phyloP scores from a whole-genome alignment of 2,329 filamentous ascomycete genomes.

The Diaporthe batatas region DNA sequence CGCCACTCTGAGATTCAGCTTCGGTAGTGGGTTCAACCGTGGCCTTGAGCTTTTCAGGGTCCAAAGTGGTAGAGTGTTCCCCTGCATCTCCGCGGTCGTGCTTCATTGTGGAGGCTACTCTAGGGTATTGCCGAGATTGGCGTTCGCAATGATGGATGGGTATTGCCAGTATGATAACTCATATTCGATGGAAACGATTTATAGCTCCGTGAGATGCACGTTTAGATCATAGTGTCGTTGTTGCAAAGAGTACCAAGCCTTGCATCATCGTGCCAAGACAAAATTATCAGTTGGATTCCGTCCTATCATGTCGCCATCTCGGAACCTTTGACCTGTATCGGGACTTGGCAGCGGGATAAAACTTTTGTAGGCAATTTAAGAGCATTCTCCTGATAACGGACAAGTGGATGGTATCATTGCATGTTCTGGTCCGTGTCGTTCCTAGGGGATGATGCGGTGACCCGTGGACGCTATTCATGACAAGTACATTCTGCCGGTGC shows the following conservation, averaged over 20 bases:
- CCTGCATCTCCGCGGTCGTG: not conserved
- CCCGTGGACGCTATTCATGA: constrained; percentile 13
- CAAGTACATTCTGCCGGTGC: constrained; percentile 8
- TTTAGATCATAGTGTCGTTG: constrained; percentile 27
- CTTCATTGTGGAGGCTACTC: constrained; percentile 1
- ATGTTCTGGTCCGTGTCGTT: not conserved
- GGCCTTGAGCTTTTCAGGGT: constrained; percentile 18
- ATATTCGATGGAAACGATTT: constrained; percentile 1
- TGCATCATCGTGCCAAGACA: constrained; percentile 33
- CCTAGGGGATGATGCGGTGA: constrained; percentile 1
- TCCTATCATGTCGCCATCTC: constrained; percentile 34
- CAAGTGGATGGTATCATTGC: not conserved
- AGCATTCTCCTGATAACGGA: constrained; percentile 4
- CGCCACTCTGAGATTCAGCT: not conserved
- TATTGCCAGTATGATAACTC: not conserved
- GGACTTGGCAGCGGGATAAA: constrained; percentile 1
- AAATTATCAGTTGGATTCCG: not conserved
- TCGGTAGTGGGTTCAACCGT: constrained; percentile 3
- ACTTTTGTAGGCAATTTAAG: not conserved
- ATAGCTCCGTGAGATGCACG: constrained; percentile 10
- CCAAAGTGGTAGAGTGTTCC: not conserved
- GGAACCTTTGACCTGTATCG: constrained; percentile 1
- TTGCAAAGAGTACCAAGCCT: constrained; percentile 38
- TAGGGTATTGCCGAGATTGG: not conserved
- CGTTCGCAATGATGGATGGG: not conserved